These are phyloP conservation scores for Neurospora intermedia DNA, from an alignment of 495 filamentous ascomycete genomes.

Conservation along the genomic window DNA sequence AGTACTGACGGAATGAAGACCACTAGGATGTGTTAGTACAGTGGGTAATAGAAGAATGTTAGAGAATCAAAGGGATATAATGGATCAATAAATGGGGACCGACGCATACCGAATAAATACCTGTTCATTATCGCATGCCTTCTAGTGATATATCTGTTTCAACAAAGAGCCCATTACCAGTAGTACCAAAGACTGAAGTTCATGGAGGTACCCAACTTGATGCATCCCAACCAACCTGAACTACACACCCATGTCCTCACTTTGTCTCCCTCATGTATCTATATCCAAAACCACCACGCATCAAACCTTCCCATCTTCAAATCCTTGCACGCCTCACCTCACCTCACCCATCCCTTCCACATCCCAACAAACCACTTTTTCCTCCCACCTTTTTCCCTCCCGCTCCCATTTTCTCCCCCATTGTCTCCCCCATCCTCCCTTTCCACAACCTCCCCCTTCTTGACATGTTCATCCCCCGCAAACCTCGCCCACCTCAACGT, in stretches of 20 bases:
- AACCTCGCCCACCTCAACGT: slow-evolving; percentile 11
- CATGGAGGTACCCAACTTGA: not conserved
- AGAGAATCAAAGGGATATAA: not conserved
- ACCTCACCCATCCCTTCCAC: not conserved
- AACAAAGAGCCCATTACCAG: not conserved
- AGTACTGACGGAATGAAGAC: not conserved
- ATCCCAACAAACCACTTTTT: not conserved
- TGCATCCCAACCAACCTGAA: not conserved
- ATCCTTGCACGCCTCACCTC: no score
- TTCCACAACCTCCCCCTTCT: no score
- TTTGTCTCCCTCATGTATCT: not conserved
- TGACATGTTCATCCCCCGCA: not conserved
- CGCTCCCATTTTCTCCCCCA: no score
- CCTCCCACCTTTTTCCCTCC: not conserved
- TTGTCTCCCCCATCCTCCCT: no score
- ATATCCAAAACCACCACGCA: not conserved
- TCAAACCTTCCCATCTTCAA: no score
- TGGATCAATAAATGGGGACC: not conserved
- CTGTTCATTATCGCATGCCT: not conserved
- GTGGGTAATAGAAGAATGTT: not conserved
- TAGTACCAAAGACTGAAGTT: not conserved
- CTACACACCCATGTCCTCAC: not conserved
- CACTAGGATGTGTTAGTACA: not conserved
- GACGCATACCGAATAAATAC: not conserved
- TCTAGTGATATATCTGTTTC: not conserved